phyloP scores from a whole-genome alignment of 2,329 filamentous ascomycete species.

The Atkinsonella hypoxylon region DNA sequence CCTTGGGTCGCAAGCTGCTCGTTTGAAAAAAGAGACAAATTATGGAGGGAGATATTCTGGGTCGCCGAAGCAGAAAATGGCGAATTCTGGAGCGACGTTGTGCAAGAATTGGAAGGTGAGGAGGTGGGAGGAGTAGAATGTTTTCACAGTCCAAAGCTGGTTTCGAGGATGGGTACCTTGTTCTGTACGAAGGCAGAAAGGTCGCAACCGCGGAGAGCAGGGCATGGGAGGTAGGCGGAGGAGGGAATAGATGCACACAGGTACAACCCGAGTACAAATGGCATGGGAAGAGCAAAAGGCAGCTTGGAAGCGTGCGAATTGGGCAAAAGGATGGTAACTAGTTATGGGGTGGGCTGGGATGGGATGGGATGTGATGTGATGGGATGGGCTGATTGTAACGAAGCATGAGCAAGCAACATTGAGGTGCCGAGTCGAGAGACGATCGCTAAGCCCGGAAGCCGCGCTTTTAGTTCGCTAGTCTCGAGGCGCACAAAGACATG shows the following conservation, averaged over 20 bases:
- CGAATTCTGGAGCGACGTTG: not conserved
- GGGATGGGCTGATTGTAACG: not conserved
- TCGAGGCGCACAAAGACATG: slow-evolving; percentile 5
- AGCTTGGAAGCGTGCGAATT: not conserved
- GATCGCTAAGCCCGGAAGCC: slow-evolving; percentile 11
- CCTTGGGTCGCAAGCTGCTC: not conserved
- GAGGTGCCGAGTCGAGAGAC: slow-evolving; percentile 8
- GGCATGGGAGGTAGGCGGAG: not conserved
- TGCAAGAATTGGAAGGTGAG: not conserved
- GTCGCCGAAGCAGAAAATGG: too few relatives aligned
- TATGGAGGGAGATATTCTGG: not conserved
- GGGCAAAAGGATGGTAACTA: not conserved
- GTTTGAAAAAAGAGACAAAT: not conserved
- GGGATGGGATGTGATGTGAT: too few relatives aligned
- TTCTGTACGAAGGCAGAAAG: not conserved
- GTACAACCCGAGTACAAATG: not conserved
- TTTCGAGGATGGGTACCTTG: not conserved
- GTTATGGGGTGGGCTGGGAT: too few relatives aligned
- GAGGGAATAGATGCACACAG: not conserved
- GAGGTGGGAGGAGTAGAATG: not conserved
- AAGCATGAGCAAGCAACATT: not conserved
- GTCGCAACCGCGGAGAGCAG: not conserved
- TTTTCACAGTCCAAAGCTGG: not conserved
- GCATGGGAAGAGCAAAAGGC: not conserved
- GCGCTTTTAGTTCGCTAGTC: slow-evolving; percentile 9